Evolutionary conservation across 495 filamentous ascomycete species (phyloP), one percentile per base, ranked within the genome.

Genomic region (Annulohypoxylon maeteangense): DNA sequence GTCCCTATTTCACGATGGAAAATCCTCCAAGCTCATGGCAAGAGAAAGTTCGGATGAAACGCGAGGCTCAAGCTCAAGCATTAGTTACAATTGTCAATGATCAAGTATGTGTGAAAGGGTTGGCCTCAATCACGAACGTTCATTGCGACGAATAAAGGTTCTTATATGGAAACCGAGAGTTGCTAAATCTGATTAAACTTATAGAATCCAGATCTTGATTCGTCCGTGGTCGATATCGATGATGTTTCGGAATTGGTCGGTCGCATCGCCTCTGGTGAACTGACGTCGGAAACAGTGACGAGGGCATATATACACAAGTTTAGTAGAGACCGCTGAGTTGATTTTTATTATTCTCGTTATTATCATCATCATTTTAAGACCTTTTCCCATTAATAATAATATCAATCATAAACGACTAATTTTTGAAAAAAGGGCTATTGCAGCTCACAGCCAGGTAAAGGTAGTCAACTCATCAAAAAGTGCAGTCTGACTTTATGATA

Each of bases 231-330:
- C 7, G 79, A 81, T 20, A 81, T 84, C 42, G 79, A 81, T 40
- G 77, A 78, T 53, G 74, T 85, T 12, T 51, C 69, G 1, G 48
- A 53, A 8, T 58, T 88, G 11, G 51, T 83, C 1, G 62, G 78
- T 16, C 62, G 51, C 14, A 70, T 86, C 4, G 70, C 71, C 27
- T 77, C 74, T 11, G 80, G 85, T 1, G 71, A 79, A 27, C 80
- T 81, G 31, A 84, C 66, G 6, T 85, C 85, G 0, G 78, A 81
- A 54, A 72, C 76, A 8, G 79, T 87, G 7, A 75, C 75, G 27
- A 71, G 42, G 36, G 81, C 83, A 29, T 87, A 86, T 71, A 86
- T 88, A 45, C 76, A 78, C 75, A 82, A 83, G 86, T 87, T 65
- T 20, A 50, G 70, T 65, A 65, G 60, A 53, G 0, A 34, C 32